Percentiles rank a stretch among this genome's conserved stretches.
These are phyloP conservation scores for Russula earlei DNA, from an alignment of 768 basidiomycete genomes.

Conservation along the genomic window DNA sequence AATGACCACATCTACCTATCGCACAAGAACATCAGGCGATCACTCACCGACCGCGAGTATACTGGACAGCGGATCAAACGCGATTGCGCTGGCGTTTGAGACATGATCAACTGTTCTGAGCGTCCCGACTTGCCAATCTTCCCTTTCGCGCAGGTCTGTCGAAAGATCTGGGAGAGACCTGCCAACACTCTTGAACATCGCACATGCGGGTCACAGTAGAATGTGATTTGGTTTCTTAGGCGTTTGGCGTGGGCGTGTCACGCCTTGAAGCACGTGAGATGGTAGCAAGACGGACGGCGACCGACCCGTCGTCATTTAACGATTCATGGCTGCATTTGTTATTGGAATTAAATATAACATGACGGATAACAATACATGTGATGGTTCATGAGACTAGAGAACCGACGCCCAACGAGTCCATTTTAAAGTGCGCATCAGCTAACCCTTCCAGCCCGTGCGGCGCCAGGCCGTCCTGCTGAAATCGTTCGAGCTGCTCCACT, in stretches of 20 bases:
- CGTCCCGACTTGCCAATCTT: slow-evolving; percentile 47
- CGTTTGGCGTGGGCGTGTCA: no score
- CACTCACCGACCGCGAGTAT: slow-evolving; percentile 51
- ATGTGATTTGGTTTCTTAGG: no score
- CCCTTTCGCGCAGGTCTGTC: slow-evolving; percentile 41
- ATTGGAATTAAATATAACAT: slow-evolving; percentile 14
- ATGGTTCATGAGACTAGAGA: not conserved
- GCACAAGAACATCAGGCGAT: not conserved
- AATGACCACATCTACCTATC: not conserved
- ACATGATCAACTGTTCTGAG: slow-evolving; percentile 43
- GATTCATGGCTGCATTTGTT: not conserved
- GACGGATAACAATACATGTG: slow-evolving; percentile 14
- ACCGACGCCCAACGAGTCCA: not conserved
- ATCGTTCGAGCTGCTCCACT: slow-evolving; percentile 2
- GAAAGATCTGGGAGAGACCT: slow-evolving; percentile 44
- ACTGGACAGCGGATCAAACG: slow-evolving; percentile 50
- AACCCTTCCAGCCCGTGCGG: slow-evolving; percentile 1
- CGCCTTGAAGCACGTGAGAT: not conserved
- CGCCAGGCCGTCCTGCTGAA: slow-evolving; percentile 10
- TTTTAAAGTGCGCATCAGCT: not conserved
- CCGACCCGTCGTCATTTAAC: no score
- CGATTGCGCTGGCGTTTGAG: slow-evolving; percentile 41
- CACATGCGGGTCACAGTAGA: not conserved
- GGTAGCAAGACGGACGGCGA: no score
- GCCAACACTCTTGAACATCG: slow-evolving; percentile 12